These are phyloP conservation scores for Sporothrix inflata DNA, from an alignment of 2,329 filamentous ascomycete genomes.

Conservation along the genomic window DNA sequence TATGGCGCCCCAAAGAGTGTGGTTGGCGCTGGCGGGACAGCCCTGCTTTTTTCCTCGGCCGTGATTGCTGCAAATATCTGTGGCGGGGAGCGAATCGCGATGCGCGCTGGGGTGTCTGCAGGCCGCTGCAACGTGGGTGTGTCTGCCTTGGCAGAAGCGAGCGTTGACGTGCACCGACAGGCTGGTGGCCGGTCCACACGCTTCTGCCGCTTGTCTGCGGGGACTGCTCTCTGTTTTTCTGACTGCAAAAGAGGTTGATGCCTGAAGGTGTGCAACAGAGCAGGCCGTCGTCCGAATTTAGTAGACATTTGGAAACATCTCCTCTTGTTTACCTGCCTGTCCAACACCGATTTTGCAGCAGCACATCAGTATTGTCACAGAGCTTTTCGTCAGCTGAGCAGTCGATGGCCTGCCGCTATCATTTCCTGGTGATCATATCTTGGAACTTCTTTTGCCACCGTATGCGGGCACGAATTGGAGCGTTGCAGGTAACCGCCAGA, in stretches of 20 bases:
- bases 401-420: neutral
- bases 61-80: conserved; percentile 27
- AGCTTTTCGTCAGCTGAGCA: neutral
- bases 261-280: conserved; percentile 6
- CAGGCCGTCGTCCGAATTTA: neutral
- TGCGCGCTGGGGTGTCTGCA: conserved; percentile 20
- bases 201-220: neutral
- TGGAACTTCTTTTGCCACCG: conserved; percentile 3
- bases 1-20: neutral
- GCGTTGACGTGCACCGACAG: conserved; percentile 19
- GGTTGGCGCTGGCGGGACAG: conserved; percentile 27
- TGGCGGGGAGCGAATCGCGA: conserved; percentile 30
- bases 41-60: conserved; percentile 29
- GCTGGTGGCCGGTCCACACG: conserved; percentile 7
- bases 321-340: neutral
- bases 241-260: neutral
- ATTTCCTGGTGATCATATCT: neutral
- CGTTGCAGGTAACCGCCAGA: neutral
- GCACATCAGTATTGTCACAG: neutral
- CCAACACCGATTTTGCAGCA: neutral
- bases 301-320: neutral
- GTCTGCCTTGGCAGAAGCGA: conserved; percentile 32
- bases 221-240: neutral
- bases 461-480: neutral
- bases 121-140: conserved; percentile 28